Conservation (phyloP, 805 yeast genomes). For the Maudiozyma serrabonitensis region DNA sequence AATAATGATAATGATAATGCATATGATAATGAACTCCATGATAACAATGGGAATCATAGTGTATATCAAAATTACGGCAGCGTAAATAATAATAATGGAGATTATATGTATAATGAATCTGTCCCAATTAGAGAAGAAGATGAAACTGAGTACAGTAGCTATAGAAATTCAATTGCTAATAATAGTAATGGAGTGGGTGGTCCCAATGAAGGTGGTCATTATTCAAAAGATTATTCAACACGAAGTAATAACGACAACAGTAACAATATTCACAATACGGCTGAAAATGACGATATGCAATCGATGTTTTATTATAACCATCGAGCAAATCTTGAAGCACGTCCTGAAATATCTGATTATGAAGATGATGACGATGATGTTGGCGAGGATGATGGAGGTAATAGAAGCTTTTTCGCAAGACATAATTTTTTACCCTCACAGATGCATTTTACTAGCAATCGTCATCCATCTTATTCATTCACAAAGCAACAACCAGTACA, state of each 20-base stretch:
- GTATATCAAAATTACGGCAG: not conserved
- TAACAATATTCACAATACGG: not conserved
- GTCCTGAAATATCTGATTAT: slow-evolving; percentile 28
- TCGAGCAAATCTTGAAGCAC: slow-evolving; percentile 22
- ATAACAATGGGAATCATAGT: not conserved
- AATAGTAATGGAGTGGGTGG: not conserved
- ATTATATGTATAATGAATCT: slow-evolving; percentile 4
- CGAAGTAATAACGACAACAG: not conserved
- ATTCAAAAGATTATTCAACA: not conserved
- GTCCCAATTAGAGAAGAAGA: slow-evolving; percentile 16
- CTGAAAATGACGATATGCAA: slow-evolving; percentile 21
- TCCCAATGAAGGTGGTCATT: not conserved
- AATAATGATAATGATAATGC: not conserved
- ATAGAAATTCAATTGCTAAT: not conserved
- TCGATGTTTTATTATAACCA: slow-evolving; percentile 29
- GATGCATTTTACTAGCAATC: not conserved
- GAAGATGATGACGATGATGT: slow-evolving; percentile 18
- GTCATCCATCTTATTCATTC: not conserved
- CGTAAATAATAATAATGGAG: not conserved
- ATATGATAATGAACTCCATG: not conserved
- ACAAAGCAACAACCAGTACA: not conserved
- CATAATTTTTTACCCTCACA: not conserved
- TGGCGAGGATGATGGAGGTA: slow-evolving; percentile 5
- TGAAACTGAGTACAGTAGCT: slow-evolving; percentile 3
- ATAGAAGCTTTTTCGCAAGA: not conserved